Percentiles rank a stretch among this genome's conserved stretches.
Conservation (phyloP, 257 asterid genomes). For the Voacanga thouarsii region DNA sequence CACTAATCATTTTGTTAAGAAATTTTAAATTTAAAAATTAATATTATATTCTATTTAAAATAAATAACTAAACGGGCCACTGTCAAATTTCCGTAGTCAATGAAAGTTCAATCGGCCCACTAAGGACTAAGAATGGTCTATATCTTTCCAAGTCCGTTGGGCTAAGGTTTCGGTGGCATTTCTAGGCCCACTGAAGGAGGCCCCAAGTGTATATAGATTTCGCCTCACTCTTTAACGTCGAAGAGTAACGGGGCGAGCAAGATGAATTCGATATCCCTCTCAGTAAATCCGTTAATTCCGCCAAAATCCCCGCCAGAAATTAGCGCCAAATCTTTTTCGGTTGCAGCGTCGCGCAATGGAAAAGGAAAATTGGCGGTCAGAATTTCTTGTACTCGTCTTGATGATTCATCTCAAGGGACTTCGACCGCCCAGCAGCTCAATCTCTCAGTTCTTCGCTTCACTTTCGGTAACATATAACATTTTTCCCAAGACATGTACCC, state of each 20-base stretch:
- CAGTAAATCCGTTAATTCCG: constrained; percentile 18
- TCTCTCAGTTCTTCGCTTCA: constrained; percentile 94
- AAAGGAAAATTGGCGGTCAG: constrained; percentile 7
- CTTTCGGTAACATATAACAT: constrained; percentile 47
- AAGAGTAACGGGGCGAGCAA: neutral
- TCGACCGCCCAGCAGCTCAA: constrained; percentile 53
- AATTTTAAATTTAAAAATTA: too few relatives aligned
- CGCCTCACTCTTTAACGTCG: neutral
- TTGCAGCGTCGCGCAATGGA: neutral
- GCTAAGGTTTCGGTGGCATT: neutral
- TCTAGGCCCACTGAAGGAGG: neutral
- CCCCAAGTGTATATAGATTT: neutral
- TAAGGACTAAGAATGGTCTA: neutral
- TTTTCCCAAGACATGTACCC: too few relatives aligned
- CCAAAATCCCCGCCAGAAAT: constrained; percentile 5
- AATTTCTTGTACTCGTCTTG: constrained; percentile 34
- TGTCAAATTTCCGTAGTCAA: neutral
- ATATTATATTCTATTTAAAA: too few relatives aligned
- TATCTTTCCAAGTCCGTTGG: neutral
- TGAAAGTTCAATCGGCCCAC: neutral
- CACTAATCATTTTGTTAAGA: too few relatives aligned
- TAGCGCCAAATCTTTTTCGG: constrained; percentile 1
- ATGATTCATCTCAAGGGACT: constrained; percentile 30
- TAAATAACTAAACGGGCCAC: neutral
- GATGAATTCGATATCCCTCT: constrained; percentile 13